Evolutionary conservation across 495 filamentous ascomycete species (phyloP).

Genomic region (Penicillium canescens): DNA sequence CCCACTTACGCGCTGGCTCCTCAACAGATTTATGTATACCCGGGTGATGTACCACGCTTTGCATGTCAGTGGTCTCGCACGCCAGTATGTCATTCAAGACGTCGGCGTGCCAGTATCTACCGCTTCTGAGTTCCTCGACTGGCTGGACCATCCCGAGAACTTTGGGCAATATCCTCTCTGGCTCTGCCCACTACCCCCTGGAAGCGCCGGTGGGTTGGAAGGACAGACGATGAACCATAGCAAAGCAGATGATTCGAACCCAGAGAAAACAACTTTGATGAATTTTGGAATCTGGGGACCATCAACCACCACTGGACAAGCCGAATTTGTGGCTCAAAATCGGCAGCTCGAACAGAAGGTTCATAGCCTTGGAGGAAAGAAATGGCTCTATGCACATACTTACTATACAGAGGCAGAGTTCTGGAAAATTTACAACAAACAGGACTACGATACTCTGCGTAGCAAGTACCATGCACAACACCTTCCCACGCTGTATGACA

Average conservation of each 20-base stretch:
- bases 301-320: constrained; percentile 9
- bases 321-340: constrained; percentile 56
- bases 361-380: constrained; percentile 62
- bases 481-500: constrained; percentile 54
- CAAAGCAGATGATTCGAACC: constrained; percentile 13
- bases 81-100: constrained; percentile 56
- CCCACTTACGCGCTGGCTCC: constrained; percentile 48
- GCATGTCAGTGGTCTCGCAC: constrained; percentile 49
- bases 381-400: constrained; percentile 59
- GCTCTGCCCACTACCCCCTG: constrained; percentile 49
- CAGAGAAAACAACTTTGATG: constrained; percentile 34
- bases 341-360: constrained; percentile 64
- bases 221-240: constrained; percentile 20
- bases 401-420: constrained; percentile 58
- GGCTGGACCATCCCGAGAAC: constrained; percentile 32
- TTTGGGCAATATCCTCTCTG: constrained; percentile 59
- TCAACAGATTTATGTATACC: constrained; percentile 55
- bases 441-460: constrained; percentile 49
- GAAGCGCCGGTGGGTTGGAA: constrained; percentile 9
- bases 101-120: constrained; percentile 51
- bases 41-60: constrained; percentile 58
- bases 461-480: constrained; percentile 48
- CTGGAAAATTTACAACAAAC: constrained; percentile 52
- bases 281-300: constrained; percentile 60
- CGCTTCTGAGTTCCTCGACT: constrained; percentile 50